Percentiles rank a stretch among this genome's conserved stretches.
Conservation (phyloP, 2,329 filamentous ascomycete genomes). For the Chaetoscypha palmicola region DNA sequence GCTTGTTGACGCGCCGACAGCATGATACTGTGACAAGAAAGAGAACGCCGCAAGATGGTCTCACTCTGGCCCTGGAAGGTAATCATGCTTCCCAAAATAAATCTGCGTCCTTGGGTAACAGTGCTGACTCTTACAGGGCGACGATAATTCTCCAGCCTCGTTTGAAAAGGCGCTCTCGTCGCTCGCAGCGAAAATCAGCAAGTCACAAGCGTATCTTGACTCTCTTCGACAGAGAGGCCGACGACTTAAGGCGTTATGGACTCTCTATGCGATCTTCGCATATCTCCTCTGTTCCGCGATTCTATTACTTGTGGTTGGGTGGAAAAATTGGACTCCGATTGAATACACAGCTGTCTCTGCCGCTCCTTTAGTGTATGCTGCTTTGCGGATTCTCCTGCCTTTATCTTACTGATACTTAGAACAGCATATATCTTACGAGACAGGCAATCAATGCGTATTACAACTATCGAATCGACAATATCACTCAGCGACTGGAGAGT, state of each 20-base stretch:
- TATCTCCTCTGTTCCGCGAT: slow-evolving; percentile 85
- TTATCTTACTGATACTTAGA: slow-evolving; percentile 17
- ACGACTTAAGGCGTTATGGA: slow-evolving; percentile 77
- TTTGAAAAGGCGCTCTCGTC: slow-evolving; percentile 88
- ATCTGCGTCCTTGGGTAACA: neutral
- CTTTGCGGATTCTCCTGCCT: neutral
- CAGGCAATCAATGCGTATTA: slow-evolving; percentile 63
- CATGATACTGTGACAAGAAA: too few species aligned
- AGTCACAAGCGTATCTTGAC: slow-evolving; percentile 67
- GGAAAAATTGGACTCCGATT: slow-evolving; percentile 64
- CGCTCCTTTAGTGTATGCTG: slow-evolving; percentile 67
- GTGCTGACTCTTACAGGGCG: slow-evolving; percentile 45
- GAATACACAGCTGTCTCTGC: slow-evolving; percentile 77
- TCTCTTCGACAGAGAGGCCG: slow-evolving; percentile 63
- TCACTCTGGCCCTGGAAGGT: slow-evolving; percentile 84
- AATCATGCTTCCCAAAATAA: slow-evolving; percentile 25
- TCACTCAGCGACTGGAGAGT: slow-evolving; percentile 62
- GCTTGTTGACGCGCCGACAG: too few species aligned
- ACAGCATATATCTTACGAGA: slow-evolving; percentile 73
- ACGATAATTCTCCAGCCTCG: slow-evolving; percentile 75
- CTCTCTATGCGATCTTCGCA: slow-evolving; percentile 81
- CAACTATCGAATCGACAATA: slow-evolving; percentile 68
- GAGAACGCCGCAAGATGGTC: slow-evolving; percentile 71
- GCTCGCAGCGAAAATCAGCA: slow-evolving; percentile 75
- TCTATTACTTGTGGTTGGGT: slow-evolving; percentile 76